Base-by-base conservation (phyloP, 768 basidiomycete genomes). In the Lentinula aciculospora region DNA sequence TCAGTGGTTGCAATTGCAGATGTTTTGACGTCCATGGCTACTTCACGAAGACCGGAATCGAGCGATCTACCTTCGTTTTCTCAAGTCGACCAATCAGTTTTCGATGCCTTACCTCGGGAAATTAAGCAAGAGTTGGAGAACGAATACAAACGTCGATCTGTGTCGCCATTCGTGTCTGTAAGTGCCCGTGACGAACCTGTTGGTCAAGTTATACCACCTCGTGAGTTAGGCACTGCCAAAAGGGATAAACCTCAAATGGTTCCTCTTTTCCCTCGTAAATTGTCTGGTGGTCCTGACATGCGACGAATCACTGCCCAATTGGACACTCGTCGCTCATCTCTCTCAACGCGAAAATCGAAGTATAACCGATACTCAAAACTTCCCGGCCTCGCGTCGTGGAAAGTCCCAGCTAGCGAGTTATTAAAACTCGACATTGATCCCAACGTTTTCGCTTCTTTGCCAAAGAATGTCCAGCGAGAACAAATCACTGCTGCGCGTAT, bases 51-150 rank as follows among this genome's bases (percentile, higher is more conserved):
- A 60, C 25, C 25, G 34, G 54, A n/a, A 8, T 5, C 42, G 6
- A 29, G 31, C 32, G 80, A 81, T 36, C 72, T 89, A 19, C 90
- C 89, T 3, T 82, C 85, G 2, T 81, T 89, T 64, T 90, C 89
- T 0, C 89, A 92, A 65, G 76, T 92, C 9, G 90, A 92, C 66
- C 79, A 70, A 71, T 76, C 77, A 3, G 85, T 92, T 1, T 82
- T 89, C 53, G 78, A 85, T 36, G 86, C 85, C 1, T 75, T 93
- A 29, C 90, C 91, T 0, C 76, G 72, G 10, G 87, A 90, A 25
- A 72, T 92, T 6, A 81, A 84, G 23, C 73, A 78, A 59, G 91
- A 93, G 66, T 71, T 92, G 10, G 81, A 89, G 65, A 70, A 69
- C 3, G 87, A 86, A 58, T 89, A 88, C 60, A 76, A 76, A 64